Evolutionary conservation across 2,329 filamentous ascomycete genomes (phyloP), one percentile per base, ranked within the genome.

Genomic region (Monilinia laxa): DNA sequence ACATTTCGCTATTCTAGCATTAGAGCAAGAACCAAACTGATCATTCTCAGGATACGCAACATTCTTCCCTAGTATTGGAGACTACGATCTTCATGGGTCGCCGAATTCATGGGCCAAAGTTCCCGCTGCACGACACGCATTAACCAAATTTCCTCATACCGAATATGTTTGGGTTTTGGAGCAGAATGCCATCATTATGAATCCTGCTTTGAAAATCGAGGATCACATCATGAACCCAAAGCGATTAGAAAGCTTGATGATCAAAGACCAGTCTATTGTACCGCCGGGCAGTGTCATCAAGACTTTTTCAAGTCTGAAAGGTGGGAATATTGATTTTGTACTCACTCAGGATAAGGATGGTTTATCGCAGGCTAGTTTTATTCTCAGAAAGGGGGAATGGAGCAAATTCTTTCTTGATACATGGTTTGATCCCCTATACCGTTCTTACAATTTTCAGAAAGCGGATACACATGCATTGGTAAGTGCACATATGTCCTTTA

Each of bases 231-330:
- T 96, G 77, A 81, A 86, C 14, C 80, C 87, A 14, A 80, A 81
- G 63, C 85, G 82, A 66, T 83, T 99, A 58, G 90, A 96, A 74
- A 82, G 82, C 28, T 77, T 91, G 66, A 97, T 98, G 92, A 86
- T 95, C 73, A 90, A 88, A 76, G 91, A 97, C 77, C 84, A 88
- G 64, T 87, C 95, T 7, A 87, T 99, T 62, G 94, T 98, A 11
- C 95, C 94, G 2, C 95, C 96, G 0, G 92, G 97, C 79, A 96
- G 92, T 79, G 93, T 99, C 73, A 98, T 99, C 80, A 94, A 91
- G 81, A 98, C 96, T 0, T 97, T 96, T 76, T 81, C 85, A 20
- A 89, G 96, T 75, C 81, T 97, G n/a, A 87, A 87, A 69, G 89
- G 88, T 47, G 83, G 90, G 55, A 85, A 93, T 66, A 87, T 96